Conservation (phyloP, 371 early-diverging fungal species). For the Actinomucor elegans region DNA sequence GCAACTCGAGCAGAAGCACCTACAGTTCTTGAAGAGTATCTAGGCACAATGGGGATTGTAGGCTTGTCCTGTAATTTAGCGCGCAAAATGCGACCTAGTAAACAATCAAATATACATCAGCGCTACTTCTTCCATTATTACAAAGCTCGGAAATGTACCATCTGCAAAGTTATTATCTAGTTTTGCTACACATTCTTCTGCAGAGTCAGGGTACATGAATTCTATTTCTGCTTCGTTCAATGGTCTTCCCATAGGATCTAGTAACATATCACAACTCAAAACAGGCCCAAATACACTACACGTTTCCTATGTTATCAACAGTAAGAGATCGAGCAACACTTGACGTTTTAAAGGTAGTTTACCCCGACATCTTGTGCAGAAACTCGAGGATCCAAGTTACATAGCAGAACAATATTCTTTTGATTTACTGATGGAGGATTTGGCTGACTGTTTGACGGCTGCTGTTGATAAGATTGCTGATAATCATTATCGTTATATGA, state of each 20-base stretch:
- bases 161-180: constrained; percentile 48
- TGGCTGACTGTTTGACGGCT: neutral
- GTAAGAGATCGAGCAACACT: no score
- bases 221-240: constrained; percentile 50
- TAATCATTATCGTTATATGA: neutral
- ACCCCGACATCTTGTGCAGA: constrained; percentile 62
- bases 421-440: constrained; percentile 3
- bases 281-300: constrained; percentile 43
- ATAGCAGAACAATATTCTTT: constrained; percentile 44
- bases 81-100: constrained; percentile 39
- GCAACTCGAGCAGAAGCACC: constrained; percentile 11
- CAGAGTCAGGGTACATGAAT: constrained; percentile 34
- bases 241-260: constrained; percentile 40
- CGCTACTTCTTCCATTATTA: no score
- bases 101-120: no score
- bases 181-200: constrained; percentile 39
- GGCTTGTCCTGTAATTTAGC: constrained; percentile 26
- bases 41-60: constrained; percentile 16
- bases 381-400: constrained; percentile 58
- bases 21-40: constrained; percentile 25
- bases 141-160: no score
- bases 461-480: constrained; percentile 1
- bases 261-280: constrained; percentile 35
- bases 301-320: constrained; percentile 18
- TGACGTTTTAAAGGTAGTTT: no score